These are phyloP conservation scores for Hordeum marinum DNA, from an alignment of 176 grass and related monocot genomes.

Conservation along the genomic window DNA sequence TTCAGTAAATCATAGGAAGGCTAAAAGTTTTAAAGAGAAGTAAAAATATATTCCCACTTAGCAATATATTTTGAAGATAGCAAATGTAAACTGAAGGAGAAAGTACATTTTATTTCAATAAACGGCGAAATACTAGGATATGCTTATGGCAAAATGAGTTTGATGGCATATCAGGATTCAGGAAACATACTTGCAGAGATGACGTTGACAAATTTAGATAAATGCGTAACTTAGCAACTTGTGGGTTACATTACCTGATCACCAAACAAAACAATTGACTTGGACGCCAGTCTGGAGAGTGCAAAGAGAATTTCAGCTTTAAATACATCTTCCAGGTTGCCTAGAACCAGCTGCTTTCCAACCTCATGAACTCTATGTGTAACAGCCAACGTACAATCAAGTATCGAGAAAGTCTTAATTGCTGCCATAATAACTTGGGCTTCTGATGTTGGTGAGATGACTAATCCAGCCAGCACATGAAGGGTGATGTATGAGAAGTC, in stretches of 20 bases:
- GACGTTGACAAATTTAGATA: background rate
- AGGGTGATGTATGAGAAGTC: constrained; percentile 73
- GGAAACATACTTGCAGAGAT: constrained; percentile 27
- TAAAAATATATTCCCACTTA: background rate
- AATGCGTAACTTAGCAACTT: background rate
- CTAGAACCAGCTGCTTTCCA: constrained; percentile 50
- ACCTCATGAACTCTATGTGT: constrained; percentile 69
- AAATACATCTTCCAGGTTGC: constrained; percentile 47
- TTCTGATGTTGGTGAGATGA: constrained; percentile 29
- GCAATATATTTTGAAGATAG: background rate
- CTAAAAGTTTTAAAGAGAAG: background rate
- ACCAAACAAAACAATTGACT: constrained; percentile 47
- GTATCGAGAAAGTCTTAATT: constrained; percentile 57
- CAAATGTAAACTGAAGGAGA: background rate
- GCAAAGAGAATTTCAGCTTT: constrained; percentile 68
- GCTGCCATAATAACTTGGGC: constrained; percentile 47
- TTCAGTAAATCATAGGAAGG: background rate
- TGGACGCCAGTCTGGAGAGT: constrained; percentile 62
- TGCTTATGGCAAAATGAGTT: background rate
- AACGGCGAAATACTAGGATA: background rate
- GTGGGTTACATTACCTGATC: constrained; percentile 43
- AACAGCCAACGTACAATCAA: constrained; percentile 62
- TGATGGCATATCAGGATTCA: constrained; percentile 10
- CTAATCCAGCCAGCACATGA: constrained; percentile 44
- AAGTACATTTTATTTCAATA: background rate